Conservation (phyloP, 495 filamentous ascomycete species). For the Hyaloscypha hepaticicola region DNA sequence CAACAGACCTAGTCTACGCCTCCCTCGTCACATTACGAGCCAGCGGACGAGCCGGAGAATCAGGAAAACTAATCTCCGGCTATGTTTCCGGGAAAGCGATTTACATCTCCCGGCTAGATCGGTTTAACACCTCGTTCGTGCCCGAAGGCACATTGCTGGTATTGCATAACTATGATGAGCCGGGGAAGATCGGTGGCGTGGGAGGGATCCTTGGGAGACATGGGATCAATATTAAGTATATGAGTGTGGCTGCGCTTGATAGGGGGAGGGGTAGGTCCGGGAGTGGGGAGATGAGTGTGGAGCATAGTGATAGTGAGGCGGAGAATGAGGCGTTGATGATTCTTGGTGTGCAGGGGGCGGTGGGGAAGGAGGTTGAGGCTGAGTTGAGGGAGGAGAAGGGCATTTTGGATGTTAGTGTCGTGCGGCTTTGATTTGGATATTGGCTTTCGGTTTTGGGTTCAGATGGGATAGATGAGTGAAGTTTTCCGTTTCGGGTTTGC, state of each 20-base stretch:
- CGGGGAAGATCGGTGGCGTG: slow-evolving; percentile 72
- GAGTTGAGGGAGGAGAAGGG: slow-evolving; percentile 56
- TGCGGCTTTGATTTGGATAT: slow-evolving; percentile 45
- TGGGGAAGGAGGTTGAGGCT: slow-evolving; percentile 53
- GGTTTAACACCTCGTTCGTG: slow-evolving; percentile 62
- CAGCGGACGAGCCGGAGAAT: slow-evolving; percentile 15
- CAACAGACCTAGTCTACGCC: slow-evolving; percentile 50
- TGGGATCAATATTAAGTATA: slow-evolving; percentile 68
- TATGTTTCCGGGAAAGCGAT: slow-evolving; percentile 57
- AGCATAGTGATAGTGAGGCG: slow-evolving; percentile 20
- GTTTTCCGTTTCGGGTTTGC: no score
- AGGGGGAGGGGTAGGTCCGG: slow-evolving; percentile 34
- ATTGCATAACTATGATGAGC: slow-evolving; percentile 68
- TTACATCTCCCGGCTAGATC: slow-evolving; percentile 63
- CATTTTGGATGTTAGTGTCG: slow-evolving; percentile 61
- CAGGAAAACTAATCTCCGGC: slow-evolving; percentile 59
- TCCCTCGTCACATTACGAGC: slow-evolving; percentile 58
- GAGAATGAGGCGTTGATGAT: slow-evolving; percentile 71
- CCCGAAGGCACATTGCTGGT: slow-evolving; percentile 65
- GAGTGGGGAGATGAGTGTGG: slow-evolving; percentile 21
- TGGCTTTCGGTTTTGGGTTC: not conserved
- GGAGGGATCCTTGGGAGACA: slow-evolving; percentile 60
- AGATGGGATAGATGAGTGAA: not conserved
- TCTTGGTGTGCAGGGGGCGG: slow-evolving; percentile 58
- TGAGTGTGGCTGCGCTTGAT: slow-evolving; percentile 60